Evolutionary conservation across 2,329 filamentous ascomycete genomes (phyloP), one percentile per base, ranked within the genome.

Genomic region (Penicillium vulpinum): DNA sequence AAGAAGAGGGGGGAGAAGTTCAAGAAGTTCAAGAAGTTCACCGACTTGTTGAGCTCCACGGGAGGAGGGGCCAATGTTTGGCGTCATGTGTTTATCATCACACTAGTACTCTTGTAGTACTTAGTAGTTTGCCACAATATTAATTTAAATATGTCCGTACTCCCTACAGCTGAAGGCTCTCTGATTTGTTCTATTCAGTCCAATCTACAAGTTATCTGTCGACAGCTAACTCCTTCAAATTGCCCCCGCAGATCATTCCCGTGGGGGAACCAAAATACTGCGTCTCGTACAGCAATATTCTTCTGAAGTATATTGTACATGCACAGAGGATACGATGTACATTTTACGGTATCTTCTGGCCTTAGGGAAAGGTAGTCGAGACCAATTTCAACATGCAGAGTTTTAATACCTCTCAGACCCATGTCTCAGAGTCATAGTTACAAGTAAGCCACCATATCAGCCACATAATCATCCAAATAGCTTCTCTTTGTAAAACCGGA

Each of bases 401-500:
- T 54, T 50, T 48, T 50, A 24, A 43, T 40, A 52, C 5, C 26
- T 15, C 35, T 2, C 6, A 33, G 16, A 39, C 51, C 41, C 43
- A 52, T 50, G 47, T 50, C 35, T 50, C 47, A 41, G 46, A 49
- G 47, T 21, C 44, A 44, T 8, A 33, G 21, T 13, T 15, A 31
- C 28, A 51, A 44, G 36, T 16, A 44, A 44, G 49, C 21, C 35
- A 50, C 35, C 29, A 28, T 28, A 26, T 18, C 49, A 31, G 35
- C 47, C 47, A 44, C 38, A 18, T 22, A 16, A 51, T 51, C 49
- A 51, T 29, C 43, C 68, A 72, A 95, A 95, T 54, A 96, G 83
- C 18, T 78, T 78, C 58, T 88, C 80, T 67, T 85, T 85, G 75
- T 96, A 97, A 72, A 89, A 97, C 67, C 80, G 85, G 53, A 93